phyloP scores from a whole-genome alignment of 2,329 filamentous ascomycete genomes.

The Aspergillus alliaceus region DNA sequence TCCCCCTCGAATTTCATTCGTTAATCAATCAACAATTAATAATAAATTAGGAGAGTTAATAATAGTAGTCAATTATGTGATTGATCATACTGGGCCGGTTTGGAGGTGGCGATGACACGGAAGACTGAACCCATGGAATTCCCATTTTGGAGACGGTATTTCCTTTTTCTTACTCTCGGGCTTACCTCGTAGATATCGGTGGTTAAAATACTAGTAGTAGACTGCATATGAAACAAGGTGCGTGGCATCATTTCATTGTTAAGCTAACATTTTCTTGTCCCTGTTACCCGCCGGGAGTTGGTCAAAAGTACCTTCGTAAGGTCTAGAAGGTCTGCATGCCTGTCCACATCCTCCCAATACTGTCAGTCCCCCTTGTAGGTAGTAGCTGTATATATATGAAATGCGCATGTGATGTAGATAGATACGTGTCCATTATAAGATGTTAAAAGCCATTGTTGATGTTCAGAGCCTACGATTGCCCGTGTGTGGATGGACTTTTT shows the following conservation, averaged over 20 bases:
- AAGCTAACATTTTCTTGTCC: slow-evolving; percentile 7
- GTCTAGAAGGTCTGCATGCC: not conserved
- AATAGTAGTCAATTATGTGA: slow-evolving; percentile 10
- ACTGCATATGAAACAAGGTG: slow-evolving; percentile 15
- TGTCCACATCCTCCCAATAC: not conserved
- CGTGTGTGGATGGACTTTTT: not conserved
- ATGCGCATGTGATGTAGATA: not conserved
- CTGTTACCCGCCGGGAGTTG: slow-evolving; percentile 7
- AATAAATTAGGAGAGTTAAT: not conserved
- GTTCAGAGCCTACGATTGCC: not conserved
- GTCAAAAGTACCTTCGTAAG: slow-evolving; percentile 6
- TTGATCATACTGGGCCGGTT: slow-evolving; percentile 12
- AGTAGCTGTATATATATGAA: not conserved
- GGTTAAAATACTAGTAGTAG: not conserved
- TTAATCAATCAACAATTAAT: not conserved
- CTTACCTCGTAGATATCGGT: not conserved
- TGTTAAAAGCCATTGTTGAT: not conserved
- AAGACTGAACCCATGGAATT: slow-evolving; percentile 8
- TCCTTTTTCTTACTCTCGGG: not conserved
- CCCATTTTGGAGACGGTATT: slow-evolving; percentile 1
- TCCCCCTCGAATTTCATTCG: not conserved
- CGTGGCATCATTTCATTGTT: slow-evolving; percentile 17
- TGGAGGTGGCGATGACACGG: slow-evolving; percentile 11
- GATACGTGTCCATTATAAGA: not conserved
- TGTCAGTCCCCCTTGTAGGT: not conserved